Conservation (phyloP, 805 yeast species). For the Starmerella bombicola region DNA sequence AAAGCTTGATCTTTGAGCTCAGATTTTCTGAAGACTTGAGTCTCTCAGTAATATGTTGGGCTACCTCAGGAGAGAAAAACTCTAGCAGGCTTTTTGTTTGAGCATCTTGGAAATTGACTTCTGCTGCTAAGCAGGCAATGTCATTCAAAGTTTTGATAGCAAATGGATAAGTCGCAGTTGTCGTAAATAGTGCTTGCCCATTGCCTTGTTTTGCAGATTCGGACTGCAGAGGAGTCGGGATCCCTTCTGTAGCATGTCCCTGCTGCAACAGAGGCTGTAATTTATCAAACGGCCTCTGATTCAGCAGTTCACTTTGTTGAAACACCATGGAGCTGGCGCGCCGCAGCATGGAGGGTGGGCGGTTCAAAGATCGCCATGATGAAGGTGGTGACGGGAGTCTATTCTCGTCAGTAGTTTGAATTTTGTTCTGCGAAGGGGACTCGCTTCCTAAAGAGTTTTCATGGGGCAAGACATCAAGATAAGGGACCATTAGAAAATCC, state of each 20-base stretch:
- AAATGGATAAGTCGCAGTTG: slow-evolving; percentile 66
- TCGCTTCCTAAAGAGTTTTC: not conserved
- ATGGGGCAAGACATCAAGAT: slow-evolving; percentile 6
- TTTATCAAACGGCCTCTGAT: not conserved
- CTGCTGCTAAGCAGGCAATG: slow-evolving; percentile 76
- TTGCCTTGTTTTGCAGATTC: slow-evolving; percentile 50
- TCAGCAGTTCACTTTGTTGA: not conserved
- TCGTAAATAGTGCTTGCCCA: slow-evolving; percentile 72
- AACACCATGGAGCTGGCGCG: slow-evolving; percentile 13
- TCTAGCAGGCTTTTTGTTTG: slow-evolving; percentile 56
- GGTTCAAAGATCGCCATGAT: not conserved
- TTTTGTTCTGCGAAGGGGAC: not conserved
- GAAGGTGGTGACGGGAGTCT: not conserved
- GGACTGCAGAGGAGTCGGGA: slow-evolving; percentile 41
- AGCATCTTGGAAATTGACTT: slow-evolving; percentile 55
- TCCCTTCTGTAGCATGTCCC: slow-evolving; percentile 6
- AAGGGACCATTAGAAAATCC: slow-evolving; percentile 9
- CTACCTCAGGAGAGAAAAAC: slow-evolving; percentile 31
- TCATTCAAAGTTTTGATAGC: slow-evolving; percentile 74
- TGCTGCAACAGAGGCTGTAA: not conserved
- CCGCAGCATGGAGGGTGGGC: slow-evolving; percentile 7
- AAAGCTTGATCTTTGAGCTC: not conserved
- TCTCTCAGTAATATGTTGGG: slow-evolving; percentile 2
- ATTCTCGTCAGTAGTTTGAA: not conserved
- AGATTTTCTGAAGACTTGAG: not conserved